phyloP scores from a whole-genome alignment of 352 stramenopile species.

The Phytophthora tubulina region DNA sequence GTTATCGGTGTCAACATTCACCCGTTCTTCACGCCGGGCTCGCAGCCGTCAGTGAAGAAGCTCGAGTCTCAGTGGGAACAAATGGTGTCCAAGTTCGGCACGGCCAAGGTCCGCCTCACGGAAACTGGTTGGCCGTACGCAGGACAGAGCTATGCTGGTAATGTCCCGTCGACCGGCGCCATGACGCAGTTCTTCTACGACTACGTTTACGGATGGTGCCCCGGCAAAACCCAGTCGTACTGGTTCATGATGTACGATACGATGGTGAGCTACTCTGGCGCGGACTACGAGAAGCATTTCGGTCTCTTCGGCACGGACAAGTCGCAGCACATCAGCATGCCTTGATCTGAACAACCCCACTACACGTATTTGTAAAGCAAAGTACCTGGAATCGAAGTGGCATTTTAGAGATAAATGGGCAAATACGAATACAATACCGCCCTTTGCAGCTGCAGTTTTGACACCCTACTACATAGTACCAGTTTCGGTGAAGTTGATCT shows the following conservation, averaged over 20 bases:
- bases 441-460: too few species aligned
- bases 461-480: too few species aligned
- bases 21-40: slow-evolving; percentile 59
- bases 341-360: slow-evolving; percentile 5
- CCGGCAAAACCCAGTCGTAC: slow-evolving; percentile 45
- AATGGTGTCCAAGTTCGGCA: slow-evolving; percentile 50
- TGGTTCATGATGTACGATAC: slow-evolving; percentile 77
- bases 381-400: too few species aligned
- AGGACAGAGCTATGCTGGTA: slow-evolving; percentile 41
- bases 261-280: slow-evolving; percentile 50
- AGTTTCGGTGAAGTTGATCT: too few species aligned
- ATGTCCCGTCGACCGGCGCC: slow-evolving; percentile 45
- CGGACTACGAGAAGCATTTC: slow-evolving; percentile 66
- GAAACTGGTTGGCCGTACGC: slow-evolving; percentile 70
- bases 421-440: too few species aligned
- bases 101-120: slow-evolving; percentile 51
- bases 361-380: background rate
- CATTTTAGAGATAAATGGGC: background rate
- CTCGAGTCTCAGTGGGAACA: slow-evolving; percentile 56
- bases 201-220: slow-evolving; percentile 45
- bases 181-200: slow-evolving; percentile 57
- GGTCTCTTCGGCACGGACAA: slow-evolving; percentile 59
- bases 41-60: slow-evolving; percentile 51
- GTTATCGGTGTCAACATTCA: slow-evolving; percentile 50
- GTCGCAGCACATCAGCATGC: slow-evolving; percentile 50